Evolutionary conservation across 148 eudicot species (phyloP), one percentile per base, ranked within the genome.

Genomic region (Rhododendron kiyosumense): DNA sequence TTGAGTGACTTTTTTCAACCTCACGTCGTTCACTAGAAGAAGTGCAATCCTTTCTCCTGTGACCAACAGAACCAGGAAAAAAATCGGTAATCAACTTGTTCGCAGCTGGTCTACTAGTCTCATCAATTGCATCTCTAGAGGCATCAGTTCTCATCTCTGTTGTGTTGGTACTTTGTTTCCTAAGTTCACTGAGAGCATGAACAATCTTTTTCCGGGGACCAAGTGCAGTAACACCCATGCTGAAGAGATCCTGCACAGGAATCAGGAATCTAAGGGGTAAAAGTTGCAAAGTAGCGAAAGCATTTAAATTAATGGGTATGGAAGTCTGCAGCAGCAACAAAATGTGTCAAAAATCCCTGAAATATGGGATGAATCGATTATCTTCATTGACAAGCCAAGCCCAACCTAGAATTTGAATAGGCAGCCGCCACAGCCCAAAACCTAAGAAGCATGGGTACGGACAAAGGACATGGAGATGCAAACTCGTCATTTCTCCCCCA

Each of bases 141-240:
- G 67, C 90, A 84, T 86, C 88, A 67, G 79, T 65, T 38, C 88
- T 87, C 77, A 81, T 83, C 45, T 89, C 90, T 61, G 78, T 46
- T 79, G 75, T 36, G 75, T 49, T 88, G 83, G 78, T 76, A 78
- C 87, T 86, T 83, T 83, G 90, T 65, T 90, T 86, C 86, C 91
- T 90, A 81, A 94, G 92, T 83, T 92, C 94, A 83, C 86, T 81
- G 34, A 96, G 89, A 86, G 96, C 91, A 84, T 94, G 91, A 87
- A 96, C 84, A 83, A 96, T 96, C 91, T 92, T 95, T 85, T 91
- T 96, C 89, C 99, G 92, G 12, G 99, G 99, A 85, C 99, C 99
- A 87, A 96, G 95, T 61, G 99, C 96, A 79, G 93, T 92, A 52
- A 96, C 87, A 81, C 99, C 99, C 83, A 96, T 94, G 89, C 89